Evolutionary conservation across 2,329 filamentous ascomycete genomes (phyloP).

Genomic region (Ophiostoma perfectum): DNA sequence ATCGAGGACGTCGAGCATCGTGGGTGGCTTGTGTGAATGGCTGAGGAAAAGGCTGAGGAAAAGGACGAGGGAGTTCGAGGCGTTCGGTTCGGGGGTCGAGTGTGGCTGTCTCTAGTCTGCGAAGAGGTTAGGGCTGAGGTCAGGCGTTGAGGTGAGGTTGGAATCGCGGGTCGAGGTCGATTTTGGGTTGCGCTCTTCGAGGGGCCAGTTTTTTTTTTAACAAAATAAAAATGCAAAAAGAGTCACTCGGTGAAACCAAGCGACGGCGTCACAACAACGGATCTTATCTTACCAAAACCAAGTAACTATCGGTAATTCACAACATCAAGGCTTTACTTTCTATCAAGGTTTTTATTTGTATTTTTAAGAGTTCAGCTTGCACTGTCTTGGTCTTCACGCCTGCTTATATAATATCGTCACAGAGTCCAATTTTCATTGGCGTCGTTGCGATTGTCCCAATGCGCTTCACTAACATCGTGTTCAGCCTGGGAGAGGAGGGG

Average conservation of each 20-base stretch:
- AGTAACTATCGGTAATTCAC: no score
- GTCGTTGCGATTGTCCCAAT: background rate
- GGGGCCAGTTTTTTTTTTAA: slow-evolving; percentile 9
- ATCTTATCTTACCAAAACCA: background rate
- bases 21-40: slow-evolving; percentile 3
- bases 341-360: background rate
- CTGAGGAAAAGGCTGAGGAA: background rate
- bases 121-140: background rate
- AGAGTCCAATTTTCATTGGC: background rate
- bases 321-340: background rate
- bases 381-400: background rate
- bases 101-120: background rate
- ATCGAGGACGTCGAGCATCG: slow-evolving; percentile 58
- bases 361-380: background rate
- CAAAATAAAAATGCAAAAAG: background rate
- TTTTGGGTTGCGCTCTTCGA: slow-evolving; percentile 12
- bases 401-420: background rate
- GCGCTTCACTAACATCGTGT: slow-evolving; percentile 12
- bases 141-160: background rate
- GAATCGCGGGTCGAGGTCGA: background rate
- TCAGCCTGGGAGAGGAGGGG: background rate
- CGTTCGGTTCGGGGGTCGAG: background rate
- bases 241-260: background rate
- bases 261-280: background rate
- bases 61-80: background rate